phyloP scores from a whole-genome alignment of 1,284 basidiomycete species.

The Mrakiaceae sp. region DNA sequence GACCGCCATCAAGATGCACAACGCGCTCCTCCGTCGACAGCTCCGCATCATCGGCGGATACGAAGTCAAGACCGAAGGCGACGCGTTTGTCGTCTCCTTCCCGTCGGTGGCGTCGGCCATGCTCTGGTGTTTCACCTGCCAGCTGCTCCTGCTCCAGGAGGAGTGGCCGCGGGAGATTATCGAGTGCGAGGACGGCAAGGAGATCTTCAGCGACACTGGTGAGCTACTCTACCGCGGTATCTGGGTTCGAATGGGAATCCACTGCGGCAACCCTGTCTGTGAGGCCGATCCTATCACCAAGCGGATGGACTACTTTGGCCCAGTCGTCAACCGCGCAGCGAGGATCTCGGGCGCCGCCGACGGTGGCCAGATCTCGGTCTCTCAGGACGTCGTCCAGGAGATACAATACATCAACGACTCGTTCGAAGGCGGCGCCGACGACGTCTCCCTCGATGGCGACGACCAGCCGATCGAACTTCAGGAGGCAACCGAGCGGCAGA shows the following conservation, averaged over 20 bases:
- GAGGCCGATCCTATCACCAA: conserved; percentile 87
- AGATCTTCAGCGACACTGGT: conserved; percentile 58
- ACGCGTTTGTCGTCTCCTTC: conserved; percentile 98
- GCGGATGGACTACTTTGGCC: conserved; percentile 96
- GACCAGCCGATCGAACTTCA: conserved; percentile 28
- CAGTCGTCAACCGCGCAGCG: conserved; percentile 84
- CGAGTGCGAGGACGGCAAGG: conserved; percentile 82
- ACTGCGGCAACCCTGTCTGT: conserved; percentile 83
- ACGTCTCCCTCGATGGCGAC: conserved; percentile 39
- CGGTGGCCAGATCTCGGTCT: conserved; percentile 92
- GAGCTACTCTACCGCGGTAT: conserved; percentile 74
- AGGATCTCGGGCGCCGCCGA: conserved; percentile 73
- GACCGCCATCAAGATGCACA: conserved; percentile 86
- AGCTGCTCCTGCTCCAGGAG: conserved; percentile 71
- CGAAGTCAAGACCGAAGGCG: conserved; percentile 99
- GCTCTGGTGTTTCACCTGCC: conserved; percentile 85
- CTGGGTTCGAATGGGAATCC: conserved; percentile 95
- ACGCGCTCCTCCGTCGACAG: conserved; percentile 72
- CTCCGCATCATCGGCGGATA: conserved; percentile 89
- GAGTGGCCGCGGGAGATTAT: conserved; percentile 91
- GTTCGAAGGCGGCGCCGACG: conserved; percentile 30
- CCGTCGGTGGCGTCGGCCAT: conserved; percentile 75
- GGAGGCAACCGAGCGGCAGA: conserved; percentile 26
- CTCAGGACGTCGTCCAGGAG: conserved; percentile 77
- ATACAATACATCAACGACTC: conserved; percentile 41